A percentile compares a stretch with the other conserved stretches of the same genome.
phyloP scores from a whole-genome alignment of 2,329 filamentous ascomycete species.

The Nannizziopsis arthrosporioides region DNA sequence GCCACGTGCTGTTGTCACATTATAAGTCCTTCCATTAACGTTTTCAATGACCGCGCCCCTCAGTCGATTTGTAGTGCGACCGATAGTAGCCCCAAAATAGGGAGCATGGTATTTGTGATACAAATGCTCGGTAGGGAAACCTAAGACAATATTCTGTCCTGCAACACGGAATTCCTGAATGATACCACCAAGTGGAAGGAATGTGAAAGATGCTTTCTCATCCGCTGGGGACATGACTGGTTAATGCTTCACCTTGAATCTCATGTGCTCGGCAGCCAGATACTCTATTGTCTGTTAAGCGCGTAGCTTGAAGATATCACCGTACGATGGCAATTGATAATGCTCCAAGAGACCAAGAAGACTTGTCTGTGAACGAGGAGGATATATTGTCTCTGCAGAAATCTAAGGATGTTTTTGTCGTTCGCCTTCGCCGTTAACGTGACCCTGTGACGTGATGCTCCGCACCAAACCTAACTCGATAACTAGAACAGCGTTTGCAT shows the following conservation, averaged over 20 bases:
- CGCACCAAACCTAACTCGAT: not conserved
- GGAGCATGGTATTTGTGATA: conserved; percentile 66
- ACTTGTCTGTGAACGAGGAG: too few relatives aligned
- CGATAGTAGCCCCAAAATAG: conserved; percentile 90
- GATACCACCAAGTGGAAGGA: conserved; percentile 37
- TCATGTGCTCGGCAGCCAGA: too few relatives aligned
- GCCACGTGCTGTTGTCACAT: conserved; percentile 63
- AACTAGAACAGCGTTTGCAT: not conserved
- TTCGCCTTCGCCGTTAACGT: not conserved
- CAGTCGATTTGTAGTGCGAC: conserved; percentile 70
- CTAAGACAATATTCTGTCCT: conserved; percentile 75
- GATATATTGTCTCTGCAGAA: too few relatives aligned
- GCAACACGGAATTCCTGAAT: conserved; percentile 63
- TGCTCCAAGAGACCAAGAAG: too few relatives aligned
- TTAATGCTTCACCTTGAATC: not conserved
- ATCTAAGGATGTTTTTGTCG: too few relatives aligned
- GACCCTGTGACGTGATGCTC: not conserved
- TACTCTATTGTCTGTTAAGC: too few relatives aligned
- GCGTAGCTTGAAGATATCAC: too few relatives aligned
- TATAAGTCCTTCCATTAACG: conserved; percentile 61
- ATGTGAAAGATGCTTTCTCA: conserved; percentile 32
- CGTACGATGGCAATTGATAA: too few relatives aligned
- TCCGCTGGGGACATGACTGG: conserved; percentile 8
- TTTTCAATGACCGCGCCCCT: conserved; percentile 56
- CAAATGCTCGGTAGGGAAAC: conserved; percentile 62